Evolutionary conservation across 208 protist species (phyloP), one percentile per base, ranked within the genome.

Genomic region (Trypanosoma caninum): DNA sequence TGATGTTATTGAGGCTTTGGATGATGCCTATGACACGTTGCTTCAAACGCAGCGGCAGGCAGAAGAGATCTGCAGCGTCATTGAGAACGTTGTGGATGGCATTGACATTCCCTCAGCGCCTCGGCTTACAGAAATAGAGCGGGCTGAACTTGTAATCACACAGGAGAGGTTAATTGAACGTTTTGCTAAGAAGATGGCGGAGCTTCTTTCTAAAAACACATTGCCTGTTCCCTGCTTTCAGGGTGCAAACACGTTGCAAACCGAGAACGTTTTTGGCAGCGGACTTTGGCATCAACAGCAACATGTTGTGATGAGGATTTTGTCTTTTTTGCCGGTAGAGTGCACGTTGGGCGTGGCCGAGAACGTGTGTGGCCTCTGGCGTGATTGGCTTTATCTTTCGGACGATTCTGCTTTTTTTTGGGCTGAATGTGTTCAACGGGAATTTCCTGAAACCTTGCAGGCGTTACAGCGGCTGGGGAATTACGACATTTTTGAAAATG

Each of bases 331-430:
- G 4, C 66, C 84, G 0, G 56, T 68, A 13, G 72, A 82, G 67
- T 79, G 72, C 11, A 62, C 81, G 13, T 72, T 94, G 6, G 72
- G 56, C 38, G 50, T 62, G 41, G 74, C 68, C 0, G 87, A 94
- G 52, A 75, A 78, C 13, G 84, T 91, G 11, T 94, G 84, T 45
- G 67, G 42, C 14, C 41, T 45, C 11, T 94, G 87, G 84, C 82
- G 59, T 22, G 38, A 53, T 10, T 94, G 84, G 82, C 71, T 94
- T 3, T 72, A 50, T 16, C 47, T 66, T 35, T 56, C 77, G 11
- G 65, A 65, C 14, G 53, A 77, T 8, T 84, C 84, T 23, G 59
- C 56, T 47, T 73, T 67, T 22, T 94, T 94, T 45, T 94, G 87
- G 84, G 38, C 83, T 2, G 84, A 62, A 20, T 76, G 71, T 37